phyloP scores from a whole-genome alignment of 2,329 filamentous ascomycete genomes.

The Pseudogymnoascus sp. region DNA sequence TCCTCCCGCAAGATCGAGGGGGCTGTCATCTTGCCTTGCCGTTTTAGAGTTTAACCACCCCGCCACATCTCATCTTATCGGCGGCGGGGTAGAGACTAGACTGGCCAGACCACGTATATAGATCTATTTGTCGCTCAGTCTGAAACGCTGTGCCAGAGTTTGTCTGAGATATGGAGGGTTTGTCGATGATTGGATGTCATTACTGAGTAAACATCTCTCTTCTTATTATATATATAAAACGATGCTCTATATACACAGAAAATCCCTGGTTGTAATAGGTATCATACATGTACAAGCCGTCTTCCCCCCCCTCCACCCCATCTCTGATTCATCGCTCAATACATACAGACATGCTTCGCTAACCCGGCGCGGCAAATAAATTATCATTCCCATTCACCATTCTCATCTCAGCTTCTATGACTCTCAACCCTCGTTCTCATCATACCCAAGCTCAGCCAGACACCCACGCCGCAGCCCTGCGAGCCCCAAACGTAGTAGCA shows the following conservation, averaged over 20 bases:
- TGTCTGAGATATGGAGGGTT: too few relatives aligned
- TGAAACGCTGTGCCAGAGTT: too few relatives aligned
- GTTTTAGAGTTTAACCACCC: too few relatives aligned
- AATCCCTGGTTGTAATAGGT: neutral
- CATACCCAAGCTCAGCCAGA: constrained; percentile 48
- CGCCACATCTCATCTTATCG: too few relatives aligned
- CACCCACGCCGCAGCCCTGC: constrained; percentile 83
- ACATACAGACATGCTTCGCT: neutral
- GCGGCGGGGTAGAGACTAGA: too few relatives aligned
- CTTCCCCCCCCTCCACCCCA: neutral
- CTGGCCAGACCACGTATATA: too few relatives aligned
- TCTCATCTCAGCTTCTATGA: neutral
- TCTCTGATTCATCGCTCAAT: neutral
- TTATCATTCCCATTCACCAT: neutral
- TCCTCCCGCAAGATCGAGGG: too few relatives aligned
- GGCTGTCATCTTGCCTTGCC: too few relatives aligned
- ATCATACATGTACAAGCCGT: neutral
- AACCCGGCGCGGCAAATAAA: neutral
- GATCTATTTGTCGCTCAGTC: too few relatives aligned
- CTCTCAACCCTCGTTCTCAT: neutral
- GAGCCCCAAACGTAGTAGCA: constrained; percentile 78
- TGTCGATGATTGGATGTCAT: too few relatives aligned
- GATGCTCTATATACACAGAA: neutral
- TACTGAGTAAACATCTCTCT: neutral
- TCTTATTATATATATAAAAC: neutral